A percentile compares a stretch with the other conserved stretches of the same genome.
Conservation (phyloP, 2,329 filamentous ascomycete genomes). For the Scytalidium lignicola region DNA sequence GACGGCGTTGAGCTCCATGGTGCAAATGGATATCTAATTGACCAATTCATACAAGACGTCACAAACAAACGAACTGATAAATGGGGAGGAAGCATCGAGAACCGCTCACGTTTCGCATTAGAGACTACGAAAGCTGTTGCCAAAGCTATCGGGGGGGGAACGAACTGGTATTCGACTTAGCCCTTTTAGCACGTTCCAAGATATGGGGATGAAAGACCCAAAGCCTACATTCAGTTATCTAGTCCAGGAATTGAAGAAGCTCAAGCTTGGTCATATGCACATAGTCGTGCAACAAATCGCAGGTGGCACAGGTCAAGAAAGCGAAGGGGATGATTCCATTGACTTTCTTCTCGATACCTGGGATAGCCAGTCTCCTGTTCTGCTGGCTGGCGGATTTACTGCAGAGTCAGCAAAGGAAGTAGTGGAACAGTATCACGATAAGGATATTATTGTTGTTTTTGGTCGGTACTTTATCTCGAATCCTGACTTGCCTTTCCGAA, state of each 20-base stretch:
- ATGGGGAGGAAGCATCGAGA: slow-evolving; percentile 42
- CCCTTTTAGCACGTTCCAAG: slow-evolving; percentile 54
- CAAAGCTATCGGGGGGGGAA: slow-evolving; percentile 44
- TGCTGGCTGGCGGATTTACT: slow-evolving; percentile 41
- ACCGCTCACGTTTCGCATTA: slow-evolving; percentile 42
- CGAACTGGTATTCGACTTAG: slow-evolving; percentile 50
- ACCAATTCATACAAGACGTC: slow-evolving; percentile 14
- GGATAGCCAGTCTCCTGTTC: slow-evolving; percentile 33
- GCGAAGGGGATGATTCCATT: slow-evolving; percentile 24
- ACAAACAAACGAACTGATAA: slow-evolving; percentile 46
- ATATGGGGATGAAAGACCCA: slow-evolving; percentile 56
- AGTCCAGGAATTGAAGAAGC: slow-evolving; percentile 40
- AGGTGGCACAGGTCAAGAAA: slow-evolving; percentile 30
- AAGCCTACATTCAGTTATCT: slow-evolving; percentile 56
- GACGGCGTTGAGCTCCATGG: slow-evolving; percentile 38
- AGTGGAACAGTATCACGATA: slow-evolving; percentile 23
- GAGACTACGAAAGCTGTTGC: slow-evolving; percentile 46
- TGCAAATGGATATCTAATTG: slow-evolving; percentile 16
- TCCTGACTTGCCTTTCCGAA: slow-evolving; percentile 33
- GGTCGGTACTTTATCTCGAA: slow-evolving; percentile 37
- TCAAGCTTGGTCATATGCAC: slow-evolving; percentile 54
- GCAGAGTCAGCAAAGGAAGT: slow-evolving; percentile 31
- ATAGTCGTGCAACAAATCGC: slow-evolving; percentile 44
- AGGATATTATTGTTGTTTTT: slow-evolving; percentile 31
- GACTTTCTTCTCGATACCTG: slow-evolving; percentile 39